Percentiles rank a stretch among this genome's conserved stretches.
These are phyloP conservation scores for Musa beccarii DNA, from an alignment of 176 grass and related monocot species.

Conservation along the genomic window DNA sequence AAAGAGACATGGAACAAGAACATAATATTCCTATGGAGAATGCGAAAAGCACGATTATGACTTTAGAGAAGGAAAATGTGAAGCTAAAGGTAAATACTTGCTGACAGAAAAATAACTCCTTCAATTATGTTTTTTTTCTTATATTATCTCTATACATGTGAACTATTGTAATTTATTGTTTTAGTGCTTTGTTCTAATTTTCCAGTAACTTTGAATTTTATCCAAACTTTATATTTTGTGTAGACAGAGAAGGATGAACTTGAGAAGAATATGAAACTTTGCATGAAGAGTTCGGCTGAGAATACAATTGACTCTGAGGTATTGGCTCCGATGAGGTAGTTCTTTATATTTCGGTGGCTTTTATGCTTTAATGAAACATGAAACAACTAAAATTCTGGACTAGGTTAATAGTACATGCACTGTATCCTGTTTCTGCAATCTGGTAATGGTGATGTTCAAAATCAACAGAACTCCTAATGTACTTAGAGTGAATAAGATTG, in stretches of 20 bases:
- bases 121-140: constrained; percentile 9
- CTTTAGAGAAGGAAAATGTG: constrained; percentile 72
- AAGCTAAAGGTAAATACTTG: constrained; percentile 59
- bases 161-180: neutral
- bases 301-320: constrained; percentile 22
- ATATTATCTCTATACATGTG: neutral
- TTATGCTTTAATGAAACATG: neutral
- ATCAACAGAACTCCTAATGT: neutral
- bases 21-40: constrained; percentile 41
- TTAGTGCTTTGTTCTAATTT: neutral
- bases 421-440: neutral
- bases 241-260: constrained; percentile 61
- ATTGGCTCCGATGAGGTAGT: constrained; percentile 23
- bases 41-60: constrained; percentile 43
- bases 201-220: neutral
- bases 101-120: neutral
- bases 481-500: neutral
- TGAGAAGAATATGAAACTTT: constrained; percentile 29
- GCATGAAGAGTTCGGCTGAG: constrained; percentile 28
- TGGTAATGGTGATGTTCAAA: neutral
- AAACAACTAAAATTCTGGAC: neutral
- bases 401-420: neutral
- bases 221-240: constrained; percentile 17
- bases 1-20: constrained; percentile 29
- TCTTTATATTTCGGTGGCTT: constrained; percentile 2